Base-by-base conservation (phyloP, 2,329 filamentous ascomycete genomes). In the Akanthomyces lecanii region DNA sequence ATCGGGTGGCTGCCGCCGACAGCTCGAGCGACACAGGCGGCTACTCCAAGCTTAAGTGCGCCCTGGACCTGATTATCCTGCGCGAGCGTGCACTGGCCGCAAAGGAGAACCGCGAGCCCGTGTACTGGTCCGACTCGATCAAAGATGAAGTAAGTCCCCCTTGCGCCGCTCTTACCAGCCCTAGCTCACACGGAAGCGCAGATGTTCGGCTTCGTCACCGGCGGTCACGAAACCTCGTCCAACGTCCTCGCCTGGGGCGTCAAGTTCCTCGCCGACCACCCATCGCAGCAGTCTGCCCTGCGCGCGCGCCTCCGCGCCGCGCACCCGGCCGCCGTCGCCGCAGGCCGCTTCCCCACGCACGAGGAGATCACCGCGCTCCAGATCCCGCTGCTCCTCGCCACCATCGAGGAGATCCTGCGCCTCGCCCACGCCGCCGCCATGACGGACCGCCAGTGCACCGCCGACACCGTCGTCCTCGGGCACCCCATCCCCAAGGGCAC, bases 381-480 rank as follows among this genome's bases (percentile, higher is more conserved):
- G 4, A 60, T 72, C 3, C 69, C 70, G 2, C 74, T 73, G 63
- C 69, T 75, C 5, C 72, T 74, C 59, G 73, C 72, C 18, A 64
- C 69, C 10, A 66, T 74, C 42, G 72, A 74, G 58, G 74, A 77
- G 63, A 66, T 69, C 1, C 64, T 76, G 8, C 72, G 75, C 1
- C 64, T 67, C 12, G 65, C 67, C 11, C 66, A 66, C 54, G 69
- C 71, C 1, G 62, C 68, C 10, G 63, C 70, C 11, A 63, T 69
- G 11, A 59, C 72, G 2, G 66, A 68, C n/a, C 69, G 73, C 5
- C 62, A 66, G 36, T 67, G 71, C 5, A 61, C 61, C 33, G 45
- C 59, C 21, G 72, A 75, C 40, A 72, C 71, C 2, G 65, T 65
- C 1, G 63, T 74, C 0, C 64, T 74, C n/a, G 72, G 72, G 1